These are phyloP conservation scores for Cutaneotrichosporon curvatum DNA, from an alignment of 1,284 basidiomycete genomes.

Conservation along the genomic window DNA sequence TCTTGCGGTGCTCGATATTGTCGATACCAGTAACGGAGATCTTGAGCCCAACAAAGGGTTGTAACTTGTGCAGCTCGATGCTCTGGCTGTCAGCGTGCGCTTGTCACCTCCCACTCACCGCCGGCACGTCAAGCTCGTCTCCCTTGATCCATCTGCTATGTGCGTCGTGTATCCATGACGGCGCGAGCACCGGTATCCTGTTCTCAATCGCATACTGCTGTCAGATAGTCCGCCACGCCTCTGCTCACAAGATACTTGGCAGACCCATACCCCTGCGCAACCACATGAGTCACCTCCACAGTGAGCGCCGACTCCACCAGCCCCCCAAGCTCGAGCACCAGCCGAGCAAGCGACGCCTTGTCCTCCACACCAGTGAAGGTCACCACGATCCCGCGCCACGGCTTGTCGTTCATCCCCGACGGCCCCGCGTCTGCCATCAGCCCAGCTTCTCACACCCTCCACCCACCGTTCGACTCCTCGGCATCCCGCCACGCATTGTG, in stretches of 20 bases:
- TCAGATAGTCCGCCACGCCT: background rate
- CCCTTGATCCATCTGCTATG: slow-evolving; percentile 29
- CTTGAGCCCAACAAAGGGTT: slow-evolving; percentile 32
- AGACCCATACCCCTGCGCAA: slow-evolving; percentile 29
- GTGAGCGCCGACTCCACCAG: slow-evolving; percentile 36
- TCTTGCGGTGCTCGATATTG: slow-evolving; percentile 36
- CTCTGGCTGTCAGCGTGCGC: slow-evolving; percentile 15
- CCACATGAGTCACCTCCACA: slow-evolving; percentile 36
- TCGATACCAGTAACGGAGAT: slow-evolving; percentile 40
- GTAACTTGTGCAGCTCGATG: slow-evolving; percentile 23
- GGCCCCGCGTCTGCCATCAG: slow-evolving; percentile 17
- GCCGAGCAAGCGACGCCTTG: slow-evolving; percentile 24
- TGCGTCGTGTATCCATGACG: slow-evolving; percentile 33
- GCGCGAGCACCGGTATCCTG: slow-evolving; percentile 33
- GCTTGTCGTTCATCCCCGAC: slow-evolving; percentile 14
- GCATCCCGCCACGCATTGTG: slow-evolving; percentile 20
- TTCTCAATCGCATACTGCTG: slow-evolving; percentile 39
- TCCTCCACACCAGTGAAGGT: slow-evolving; percentile 43
- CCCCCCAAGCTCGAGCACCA: slow-evolving; percentile 29
- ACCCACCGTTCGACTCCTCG: slow-evolving; percentile 8
- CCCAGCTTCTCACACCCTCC: background rate
- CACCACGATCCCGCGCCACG: slow-evolving; percentile 32
- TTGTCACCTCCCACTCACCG: slow-evolving; percentile 7
- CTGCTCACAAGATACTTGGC: slow-evolving; percentile 37
- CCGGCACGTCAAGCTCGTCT: slow-evolving; percentile 24